Conservation (phyloP, 2,329 filamentous ascomycete species). For the Botrytis tulipae region DNA sequence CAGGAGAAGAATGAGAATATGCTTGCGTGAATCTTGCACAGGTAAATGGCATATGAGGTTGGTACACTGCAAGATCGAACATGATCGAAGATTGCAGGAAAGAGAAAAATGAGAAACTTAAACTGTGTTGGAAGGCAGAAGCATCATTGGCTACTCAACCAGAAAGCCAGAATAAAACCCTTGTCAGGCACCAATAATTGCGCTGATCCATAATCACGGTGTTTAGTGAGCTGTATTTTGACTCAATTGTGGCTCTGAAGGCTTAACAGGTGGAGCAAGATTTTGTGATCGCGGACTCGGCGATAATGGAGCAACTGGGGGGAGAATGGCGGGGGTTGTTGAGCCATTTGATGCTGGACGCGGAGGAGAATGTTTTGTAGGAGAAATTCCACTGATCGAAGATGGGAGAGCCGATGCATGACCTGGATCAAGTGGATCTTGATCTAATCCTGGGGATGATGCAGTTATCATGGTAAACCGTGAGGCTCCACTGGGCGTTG, state of each 20-base stretch:
- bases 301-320: constrained; percentile 56
- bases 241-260: constrained; percentile 26
- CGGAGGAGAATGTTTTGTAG: constrained; percentile 46
- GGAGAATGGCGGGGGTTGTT: constrained; percentile 48
- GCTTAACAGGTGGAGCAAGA: constrained; percentile 60
- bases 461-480: constrained; percentile 9
- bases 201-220: background rate
- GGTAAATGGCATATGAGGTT: background rate
- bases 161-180: background rate
- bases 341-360: constrained; percentile 30
- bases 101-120: background rate
- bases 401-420: constrained; percentile 37
- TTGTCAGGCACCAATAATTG: background rate
- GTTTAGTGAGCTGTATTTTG: constrained; percentile 1
- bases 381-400: constrained; percentile 43
- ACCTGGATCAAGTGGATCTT: constrained; percentile 25
- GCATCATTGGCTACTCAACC: background rate
- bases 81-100: background rate
- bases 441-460: constrained; percentile 22
- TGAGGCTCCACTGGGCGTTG: constrained; percentile 17
- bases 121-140: background rate
- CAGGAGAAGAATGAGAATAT: background rate
- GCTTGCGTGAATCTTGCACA: background rate
- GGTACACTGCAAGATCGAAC: constrained; percentile 2
- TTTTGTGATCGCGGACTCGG: constrained; percentile 58